Evolutionary conservation across 768 basidiomycete species (phyloP).

Genomic region (Mycena capillaripes): DNA sequence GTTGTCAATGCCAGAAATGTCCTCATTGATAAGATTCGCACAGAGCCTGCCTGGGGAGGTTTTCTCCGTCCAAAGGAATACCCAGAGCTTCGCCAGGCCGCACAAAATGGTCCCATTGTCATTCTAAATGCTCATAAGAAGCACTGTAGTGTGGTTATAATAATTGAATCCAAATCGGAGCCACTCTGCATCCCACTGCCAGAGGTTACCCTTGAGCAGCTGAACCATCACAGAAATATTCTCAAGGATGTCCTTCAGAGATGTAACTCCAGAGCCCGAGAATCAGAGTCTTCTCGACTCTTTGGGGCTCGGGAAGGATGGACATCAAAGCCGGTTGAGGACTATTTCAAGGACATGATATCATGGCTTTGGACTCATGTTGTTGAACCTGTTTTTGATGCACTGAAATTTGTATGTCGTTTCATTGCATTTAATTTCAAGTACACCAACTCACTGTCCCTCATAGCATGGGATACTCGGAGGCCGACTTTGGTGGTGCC

Average conservation of each 20-base stretch:
- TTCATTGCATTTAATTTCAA: background rate
- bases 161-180: no score
- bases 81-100: no score
- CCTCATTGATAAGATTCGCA: no score
- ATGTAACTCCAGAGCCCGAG: background rate
- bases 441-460: background rate
- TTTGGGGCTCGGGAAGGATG: background rate
- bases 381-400: background rate
- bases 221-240: background rate
- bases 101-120: no score
- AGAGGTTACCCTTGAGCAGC: background rate
- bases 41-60: no score
- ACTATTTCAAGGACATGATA: background rate
- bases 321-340: background rate
- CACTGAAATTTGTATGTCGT: background rate
- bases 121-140: no score
- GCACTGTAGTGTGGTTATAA: no score
- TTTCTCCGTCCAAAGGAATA: no score
- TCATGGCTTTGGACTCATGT: background rate
- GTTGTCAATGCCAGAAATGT: no score
- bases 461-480: background rate
- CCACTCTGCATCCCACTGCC: no score
- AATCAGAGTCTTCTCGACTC: background rate
- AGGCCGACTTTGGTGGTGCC: background rate
- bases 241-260: background rate